These are phyloP conservation scores for Salvia miltiorrhiza DNA, from an alignment of 257 asterid species.

Conservation along the genomic window DNA sequence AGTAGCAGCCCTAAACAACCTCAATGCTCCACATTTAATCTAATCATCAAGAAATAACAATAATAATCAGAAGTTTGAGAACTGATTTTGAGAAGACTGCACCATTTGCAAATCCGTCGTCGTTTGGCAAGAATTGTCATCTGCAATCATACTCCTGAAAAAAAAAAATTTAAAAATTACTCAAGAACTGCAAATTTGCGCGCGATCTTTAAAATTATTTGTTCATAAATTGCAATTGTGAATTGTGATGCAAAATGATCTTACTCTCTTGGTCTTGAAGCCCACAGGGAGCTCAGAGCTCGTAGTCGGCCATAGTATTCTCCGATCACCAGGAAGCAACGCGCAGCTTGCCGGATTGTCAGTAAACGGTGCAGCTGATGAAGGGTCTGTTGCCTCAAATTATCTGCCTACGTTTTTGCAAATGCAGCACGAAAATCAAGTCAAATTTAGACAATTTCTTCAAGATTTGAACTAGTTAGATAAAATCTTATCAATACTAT, in stretches of 20 bases:
- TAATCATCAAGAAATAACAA: conserved; percentile 12
- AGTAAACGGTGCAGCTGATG: conserved; percentile 70
- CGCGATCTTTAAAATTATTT: too few species aligned
- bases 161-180: not conserved
- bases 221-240: too few species aligned
- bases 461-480: conserved; percentile 6
- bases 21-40: conserved; percentile 13
- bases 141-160: conserved; percentile 53
- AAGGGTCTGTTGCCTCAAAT: conserved; percentile 82
- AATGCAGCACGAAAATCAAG: conserved; percentile 6
- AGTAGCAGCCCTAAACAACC: conserved; percentile 23
- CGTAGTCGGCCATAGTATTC: conserved; percentile 87
- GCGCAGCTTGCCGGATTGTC: conserved; percentile 82
- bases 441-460: not conserved
- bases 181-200: not conserved
- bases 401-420: conserved; percentile 64
- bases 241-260: conserved; percentile 12
- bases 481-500: too few species aligned
- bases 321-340: conserved; percentile 82
- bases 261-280: conserved; percentile 91
- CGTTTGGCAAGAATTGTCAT: conserved; percentile 73
- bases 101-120: conserved; percentile 64
- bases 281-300: conserved; percentile 91
- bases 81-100: conserved; percentile 68
- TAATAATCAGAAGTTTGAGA: conserved; percentile 52